Percentiles rank a stretch among this genome's conserved stretches.
phyloP scores from a whole-genome alignment of 805 yeast species.

The Suhomyces kilbournensis region DNA sequence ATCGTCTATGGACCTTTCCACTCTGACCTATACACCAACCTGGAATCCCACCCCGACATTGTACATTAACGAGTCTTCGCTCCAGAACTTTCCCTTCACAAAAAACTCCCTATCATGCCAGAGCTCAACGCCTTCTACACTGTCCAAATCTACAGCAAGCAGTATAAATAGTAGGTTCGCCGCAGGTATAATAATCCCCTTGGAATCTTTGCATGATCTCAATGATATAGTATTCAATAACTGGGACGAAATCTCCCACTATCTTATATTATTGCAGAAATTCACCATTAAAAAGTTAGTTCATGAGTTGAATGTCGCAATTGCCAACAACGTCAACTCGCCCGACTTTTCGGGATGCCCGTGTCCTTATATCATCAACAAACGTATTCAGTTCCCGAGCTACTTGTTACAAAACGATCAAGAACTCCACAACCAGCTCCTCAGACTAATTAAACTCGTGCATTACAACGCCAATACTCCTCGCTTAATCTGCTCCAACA shows the following conservation, averaged over 20 bases:
- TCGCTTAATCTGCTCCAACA: slow-evolving; percentile 40
- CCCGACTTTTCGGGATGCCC: slow-evolving; percentile 3
- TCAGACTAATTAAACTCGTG: slow-evolving; percentile 35
- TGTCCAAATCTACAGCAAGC: slow-evolving; percentile 6
- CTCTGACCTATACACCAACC: slow-evolving; percentile 7
- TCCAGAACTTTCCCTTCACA: slow-evolving; percentile 8
- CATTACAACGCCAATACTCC: slow-evolving; percentile 45
- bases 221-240: slow-evolving; percentile 45
- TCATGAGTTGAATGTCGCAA: slow-evolving; percentile 17
- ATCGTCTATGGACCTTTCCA: neutral
- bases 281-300: slow-evolving; percentile 37
- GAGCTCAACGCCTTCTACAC: neutral
- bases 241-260: slow-evolving; percentile 48
- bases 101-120: neutral
- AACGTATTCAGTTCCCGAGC: slow-evolving; percentile 36
- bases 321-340: slow-evolving; percentile 7
- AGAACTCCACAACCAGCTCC: slow-evolving; percentile 40
- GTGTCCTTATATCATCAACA: slow-evolving; percentile 26
- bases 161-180: slow-evolving; percentile 40
- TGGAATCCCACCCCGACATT: slow-evolving; percentile 48
- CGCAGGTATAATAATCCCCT: slow-evolving; percentile 48
- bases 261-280: slow-evolving; percentile 38
- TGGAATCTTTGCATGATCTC: slow-evolving; percentile 30
- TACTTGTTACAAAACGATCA: slow-evolving; percentile 41
- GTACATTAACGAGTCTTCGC: slow-evolving; percentile 18